These are phyloP conservation scores for Hypoxylon sp. DNA, from an alignment of 2,329 filamentous ascomycete genomes.

Conservation along the genomic window DNA sequence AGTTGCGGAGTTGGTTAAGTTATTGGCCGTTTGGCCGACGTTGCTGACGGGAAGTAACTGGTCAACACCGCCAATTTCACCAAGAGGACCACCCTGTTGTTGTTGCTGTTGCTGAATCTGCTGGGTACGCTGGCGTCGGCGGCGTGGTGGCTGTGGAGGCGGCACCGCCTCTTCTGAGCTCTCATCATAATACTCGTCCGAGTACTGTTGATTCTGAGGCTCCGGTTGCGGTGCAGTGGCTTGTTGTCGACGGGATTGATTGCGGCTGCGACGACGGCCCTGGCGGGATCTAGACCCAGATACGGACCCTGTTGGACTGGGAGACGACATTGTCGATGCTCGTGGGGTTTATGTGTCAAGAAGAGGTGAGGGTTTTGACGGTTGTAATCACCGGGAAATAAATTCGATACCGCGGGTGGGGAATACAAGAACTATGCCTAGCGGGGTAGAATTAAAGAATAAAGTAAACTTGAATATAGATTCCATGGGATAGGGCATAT, in stretches of 20 bases:
- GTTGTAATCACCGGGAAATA: background rate
- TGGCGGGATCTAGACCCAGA: constrained; percentile 40
- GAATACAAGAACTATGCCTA: background rate
- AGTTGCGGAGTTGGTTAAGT: constrained; percentile 50
- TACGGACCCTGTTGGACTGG: constrained; percentile 44
- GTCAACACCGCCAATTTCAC: constrained; percentile 48
- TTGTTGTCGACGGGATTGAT: constrained; percentile 47
- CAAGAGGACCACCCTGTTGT: constrained; percentile 48
- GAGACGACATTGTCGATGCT: constrained; percentile 48
- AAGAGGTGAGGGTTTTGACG: background rate
- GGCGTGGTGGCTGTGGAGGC: constrained; percentile 47
- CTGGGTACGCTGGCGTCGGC: constrained; percentile 44
- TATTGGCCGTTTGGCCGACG: constrained; percentile 53
- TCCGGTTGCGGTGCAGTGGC: constrained; percentile 47
- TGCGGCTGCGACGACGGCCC: constrained; percentile 50
- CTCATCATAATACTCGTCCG: constrained; percentile 47
- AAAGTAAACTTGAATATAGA: background rate
- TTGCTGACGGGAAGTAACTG: constrained; percentile 52
- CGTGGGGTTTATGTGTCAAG: constrained; percentile 3
- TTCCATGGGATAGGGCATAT: constrained; percentile 34
- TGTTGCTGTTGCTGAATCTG: constrained; percentile 40
- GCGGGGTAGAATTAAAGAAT: background rate
- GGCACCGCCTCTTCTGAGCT: constrained; percentile 50
- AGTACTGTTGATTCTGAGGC: constrained; percentile 43
- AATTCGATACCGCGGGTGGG: background rate